Base-by-base conservation (phyloP, 208 protist genomes). In the Kentomonas sorsogonicus region DNA sequence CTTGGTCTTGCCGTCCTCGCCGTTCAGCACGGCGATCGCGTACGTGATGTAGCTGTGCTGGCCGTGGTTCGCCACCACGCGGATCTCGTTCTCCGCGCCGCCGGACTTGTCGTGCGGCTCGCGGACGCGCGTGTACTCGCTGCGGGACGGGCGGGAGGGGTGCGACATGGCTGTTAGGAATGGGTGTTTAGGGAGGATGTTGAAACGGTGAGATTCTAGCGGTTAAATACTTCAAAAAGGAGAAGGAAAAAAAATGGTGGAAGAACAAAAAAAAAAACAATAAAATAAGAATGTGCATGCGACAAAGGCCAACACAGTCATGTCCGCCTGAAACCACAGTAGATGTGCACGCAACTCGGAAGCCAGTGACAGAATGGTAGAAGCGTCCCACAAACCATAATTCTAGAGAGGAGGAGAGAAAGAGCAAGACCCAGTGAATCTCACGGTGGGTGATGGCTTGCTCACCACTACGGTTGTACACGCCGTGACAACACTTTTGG, bases 21-120 rank as follows among this genome's bases (percentile, higher is more conserved):
- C 83, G 64, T 84, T 89, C 29, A 95, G 70, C 13, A 92, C 70
- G 41, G 79, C 77, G 62, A 95, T 94, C 48, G 82, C 84, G 68
- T 92, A 93, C 38, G 77, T 79, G 62, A 95, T 95, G 85, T 93
- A 95, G 65, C 69, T 85, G 74, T 83, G 78, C 69, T 86, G 78
- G 25, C 77, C 77, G 66, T 89, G 79, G 33, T 69, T 78, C 50
- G 84, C 72, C 36, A 77, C 86, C 50, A 96, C 83, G 31, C 81
- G 83, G 45, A 96, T 85, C 72, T 94, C 89, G 68, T 96, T 96
- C 64, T 89, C 89, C 11, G 79, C 65, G 47, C 72, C 74, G 41
- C 78, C 66, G 25, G 59, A 43, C 66, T 63, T 62, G 30, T 74
- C 66, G 23, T 66, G 69, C 47, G 34, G 55, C 53, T 72, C 73